Evolutionary conservation across 139 green algal genomes (phyloP), one percentile per base, ranked within the genome.

Genomic region (Closterium sp.): DNA sequence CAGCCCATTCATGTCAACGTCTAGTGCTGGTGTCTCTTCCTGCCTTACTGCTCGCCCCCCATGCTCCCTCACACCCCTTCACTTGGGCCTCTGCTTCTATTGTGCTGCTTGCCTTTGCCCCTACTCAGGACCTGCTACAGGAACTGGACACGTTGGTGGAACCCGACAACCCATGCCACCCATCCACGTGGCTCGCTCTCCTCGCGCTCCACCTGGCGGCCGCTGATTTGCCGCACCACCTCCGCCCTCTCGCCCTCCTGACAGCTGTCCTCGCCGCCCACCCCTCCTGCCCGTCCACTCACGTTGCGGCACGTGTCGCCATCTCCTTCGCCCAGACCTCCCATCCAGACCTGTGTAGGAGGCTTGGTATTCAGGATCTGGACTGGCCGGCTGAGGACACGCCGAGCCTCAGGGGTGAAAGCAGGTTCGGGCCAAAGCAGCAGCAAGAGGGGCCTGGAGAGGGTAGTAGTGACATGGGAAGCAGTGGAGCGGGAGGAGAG

Each of bases 281-380:
- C 36, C 35, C 30, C 31, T 31, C 34, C 28, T 33, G 34, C 87
- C 30, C 86, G 28, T 32, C 55, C 34, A 10, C 84, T 64, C n/a
- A 10, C 2, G 28, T 33, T 88, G n/a, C 33, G n/a, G n/a, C 55
- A 89, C 89, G 31, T 91, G n/a, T 90, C 84, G n/a, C 88, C 34
- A 43, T 90, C 88, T 91, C 84, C 34, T 86, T 34, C 21, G 30
- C 83, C n/a, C 83, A 86, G n/a, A 31, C 83, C 83, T 34, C n/a
- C n/a, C 83, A 86, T 33, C n/a, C 83, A 6, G 16, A 34, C n/a
- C 87, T 34, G 25, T 91, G 28, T 28, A 31, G 16, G 34, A 91
- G 34, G 81, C 35, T 28, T 33, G 28, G 34, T 84, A 84, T 36
- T 35, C 32, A 91, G 87, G 35, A 33, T 10, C 23, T 28, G 69